phyloP scores from a whole-genome alignment of 176 grass and related monocot genomes.

The Oryza longistaminata region DNA sequence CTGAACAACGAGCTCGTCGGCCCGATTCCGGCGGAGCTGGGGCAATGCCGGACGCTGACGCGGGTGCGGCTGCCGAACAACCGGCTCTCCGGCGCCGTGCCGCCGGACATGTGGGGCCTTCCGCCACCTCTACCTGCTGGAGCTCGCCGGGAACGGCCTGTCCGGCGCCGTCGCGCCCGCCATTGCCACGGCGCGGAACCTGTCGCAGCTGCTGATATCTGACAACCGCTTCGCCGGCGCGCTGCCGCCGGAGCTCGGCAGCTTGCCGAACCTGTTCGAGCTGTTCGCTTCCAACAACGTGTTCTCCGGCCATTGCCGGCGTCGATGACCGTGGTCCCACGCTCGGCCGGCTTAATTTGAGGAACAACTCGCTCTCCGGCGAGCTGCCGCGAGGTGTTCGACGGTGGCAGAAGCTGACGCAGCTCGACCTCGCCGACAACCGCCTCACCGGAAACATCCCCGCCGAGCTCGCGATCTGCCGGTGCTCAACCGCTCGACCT shows the following conservation, averaged over 20 bases:
- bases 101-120: constrained; percentile 58
- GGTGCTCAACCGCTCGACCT: constrained; percentile 77
- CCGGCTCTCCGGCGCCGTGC: constrained; percentile 56
- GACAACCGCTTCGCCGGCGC: constrained; percentile 65
- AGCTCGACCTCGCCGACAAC: constrained; percentile 60
- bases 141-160: constrained; percentile 61
- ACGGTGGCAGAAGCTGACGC: constrained; percentile 60
- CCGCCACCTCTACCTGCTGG: constrained; percentile 70
- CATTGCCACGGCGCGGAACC: constrained; percentile 54
- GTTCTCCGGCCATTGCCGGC: constrained; percentile 47
- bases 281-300: constrained; percentile 67
- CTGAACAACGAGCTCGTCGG: constrained; percentile 65
- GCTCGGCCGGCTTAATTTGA: constrained; percentile 58
- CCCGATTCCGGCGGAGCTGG: constrained; percentile 55
- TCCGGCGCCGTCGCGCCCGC: constrained; percentile 50
- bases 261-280: constrained; percentile 51
- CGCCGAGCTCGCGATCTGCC: constrained; percentile 63
- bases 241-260: constrained; percentile 61
- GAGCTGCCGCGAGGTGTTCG: constrained; percentile 50
- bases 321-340: constrained; percentile 37
- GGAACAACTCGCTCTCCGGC: constrained; percentile 68
- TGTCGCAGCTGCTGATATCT: constrained; percentile 73
- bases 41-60: constrained; percentile 53
- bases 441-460: constrained; percentile 56
- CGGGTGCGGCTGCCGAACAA: constrained; percentile 73